Base-by-base conservation (phyloP, 2,329 filamentous ascomycete genomes). In the Exserohilum turcica region DNA sequence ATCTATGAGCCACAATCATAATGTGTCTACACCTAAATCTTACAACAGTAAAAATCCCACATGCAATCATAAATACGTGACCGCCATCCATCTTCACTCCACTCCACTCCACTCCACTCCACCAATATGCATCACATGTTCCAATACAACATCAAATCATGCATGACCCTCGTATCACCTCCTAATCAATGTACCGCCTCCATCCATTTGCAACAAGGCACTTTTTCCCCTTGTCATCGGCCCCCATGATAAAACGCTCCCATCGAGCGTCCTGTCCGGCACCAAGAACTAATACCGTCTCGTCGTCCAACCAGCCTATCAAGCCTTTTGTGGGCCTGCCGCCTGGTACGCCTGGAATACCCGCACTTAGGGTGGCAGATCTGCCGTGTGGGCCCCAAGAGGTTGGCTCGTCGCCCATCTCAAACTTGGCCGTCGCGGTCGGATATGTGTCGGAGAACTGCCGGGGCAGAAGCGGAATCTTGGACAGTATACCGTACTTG, bases 381-480 rank as follows among this genome's bases (percentile, higher is more conserved):
- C 62, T 67, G 12, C 63, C 61, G 8, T 70, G 61, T 10, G 67
- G 64, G 6, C 65, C 66, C 61, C 67, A 70, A 13, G 49, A 52
- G 2, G 64, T 50, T 7, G 81, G 78, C 65, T 96, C 91, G 28
- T 94, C 88, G 3, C 90, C 91, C 32, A 91, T 87, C 64, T 94
- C 88, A 65, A 97, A 97, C 29, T 87, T 86, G 3, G 85, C 84
- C 35, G 87, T 91, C 3, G 90, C 84, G 65, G 93, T 92, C 0
- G 91, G 95, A 72, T 97, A 96, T 7, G 88, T 83, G 61, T 97
- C 94, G 1, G 90, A 93, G 71, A 97, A 95, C 27, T 94, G 82
- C 36, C 90, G 85, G 1, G 94, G 94, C 61, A 97, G 85, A 49
- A 95, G 79, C 0, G 92, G 92, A 6, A 97, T 84, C 66, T 87